Conservation (phyloP, 768 basidiomycete genomes). For the Tylopilus cervinicoccineus region DNA sequence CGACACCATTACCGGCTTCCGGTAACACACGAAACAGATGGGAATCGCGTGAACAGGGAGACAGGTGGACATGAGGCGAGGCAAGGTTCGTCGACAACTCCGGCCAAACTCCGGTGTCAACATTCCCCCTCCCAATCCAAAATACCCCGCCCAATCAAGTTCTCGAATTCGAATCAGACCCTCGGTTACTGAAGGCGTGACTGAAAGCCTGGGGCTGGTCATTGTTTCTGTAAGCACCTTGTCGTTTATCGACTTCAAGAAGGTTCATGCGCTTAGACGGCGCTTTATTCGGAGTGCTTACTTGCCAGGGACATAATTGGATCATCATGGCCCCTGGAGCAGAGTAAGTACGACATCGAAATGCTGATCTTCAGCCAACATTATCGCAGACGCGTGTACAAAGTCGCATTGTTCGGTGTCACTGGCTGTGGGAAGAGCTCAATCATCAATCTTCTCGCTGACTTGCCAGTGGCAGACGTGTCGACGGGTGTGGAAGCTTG, state of each 20-base stretch:
- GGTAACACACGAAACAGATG: conserved; percentile 6
- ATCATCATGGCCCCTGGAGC: conserved; percentile 2
- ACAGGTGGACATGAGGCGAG: conserved; percentile 16
- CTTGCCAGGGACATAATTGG: background rate
- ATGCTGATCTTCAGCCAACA: background rate
- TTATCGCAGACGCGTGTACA: conserved; percentile 17
- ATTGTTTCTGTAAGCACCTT: conserved; percentile 6
- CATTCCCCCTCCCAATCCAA: background rate
- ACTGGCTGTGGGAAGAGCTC: conserved; percentile 32
- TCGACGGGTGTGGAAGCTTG: conserved; percentile 30
- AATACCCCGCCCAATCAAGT: background rate
- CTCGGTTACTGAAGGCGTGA: background rate
- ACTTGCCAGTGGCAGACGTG: conserved; percentile 22
- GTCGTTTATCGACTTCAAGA: background rate
- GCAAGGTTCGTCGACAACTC: background rate
- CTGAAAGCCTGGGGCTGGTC: background rate
- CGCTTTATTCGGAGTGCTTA: background rate
- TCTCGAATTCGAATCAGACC: background rate
- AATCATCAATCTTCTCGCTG: conserved; percentile 28
- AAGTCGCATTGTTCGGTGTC: conserved; percentile 26
- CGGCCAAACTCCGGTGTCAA: background rate
- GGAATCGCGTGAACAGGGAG: conserved; percentile 7
- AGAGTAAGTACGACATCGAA: conserved; percentile 15
- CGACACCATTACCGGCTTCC: background rate
- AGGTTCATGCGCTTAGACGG: background rate